Conservation (phyloP, 129 eudicot species). For the Sambucus nigra region DNA sequence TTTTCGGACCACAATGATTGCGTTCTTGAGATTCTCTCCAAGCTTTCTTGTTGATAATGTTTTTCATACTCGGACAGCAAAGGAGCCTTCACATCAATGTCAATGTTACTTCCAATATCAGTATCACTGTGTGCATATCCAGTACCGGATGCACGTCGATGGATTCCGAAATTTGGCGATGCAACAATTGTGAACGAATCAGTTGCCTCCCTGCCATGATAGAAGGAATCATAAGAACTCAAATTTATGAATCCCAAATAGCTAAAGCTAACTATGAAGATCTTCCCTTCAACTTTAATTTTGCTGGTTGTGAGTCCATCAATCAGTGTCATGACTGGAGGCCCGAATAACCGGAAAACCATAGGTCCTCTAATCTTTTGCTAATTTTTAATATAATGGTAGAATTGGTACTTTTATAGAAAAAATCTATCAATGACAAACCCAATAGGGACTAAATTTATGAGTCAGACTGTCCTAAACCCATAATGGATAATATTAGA, state of each 20-base stretch:
- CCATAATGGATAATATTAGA: too few relatives aligned
- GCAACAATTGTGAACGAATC: slow-evolving; percentile 72
- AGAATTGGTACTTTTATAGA: too few relatives aligned
- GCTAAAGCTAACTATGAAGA: too few relatives aligned
- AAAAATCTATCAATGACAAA: too few relatives aligned
- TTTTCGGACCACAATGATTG: slow-evolving; percentile 44
- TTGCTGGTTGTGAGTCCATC: too few relatives aligned
- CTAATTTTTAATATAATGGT: too few relatives aligned
- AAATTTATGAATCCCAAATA: background rate
- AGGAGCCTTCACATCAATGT: slow-evolving; percentile 40
- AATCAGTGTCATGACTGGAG: too few relatives aligned
- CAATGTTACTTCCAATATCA: slow-evolving; percentile 32
- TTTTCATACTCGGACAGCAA: slow-evolving; percentile 54
- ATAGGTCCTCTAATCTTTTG: too few relatives aligned
- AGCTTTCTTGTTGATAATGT: slow-evolving; percentile 30
- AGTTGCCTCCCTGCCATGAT: slow-evolving; percentile 60
- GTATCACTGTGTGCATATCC: slow-evolving; percentile 24
- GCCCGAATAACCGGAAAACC: too few relatives aligned
- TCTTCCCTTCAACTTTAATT: too few relatives aligned
- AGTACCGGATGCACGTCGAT: slow-evolving; percentile 26
- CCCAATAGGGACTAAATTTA: too few relatives aligned
- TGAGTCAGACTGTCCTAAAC: too few relatives aligned
- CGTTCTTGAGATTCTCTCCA: slow-evolving; percentile 30
- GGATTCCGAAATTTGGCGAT: slow-evolving; percentile 57
- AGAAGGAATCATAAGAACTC: background rate